Percentiles rank a stretch among this genome's conserved stretches.
Conservation (phyloP, 306 rosid species). For the Vigna angularis region DNA sequence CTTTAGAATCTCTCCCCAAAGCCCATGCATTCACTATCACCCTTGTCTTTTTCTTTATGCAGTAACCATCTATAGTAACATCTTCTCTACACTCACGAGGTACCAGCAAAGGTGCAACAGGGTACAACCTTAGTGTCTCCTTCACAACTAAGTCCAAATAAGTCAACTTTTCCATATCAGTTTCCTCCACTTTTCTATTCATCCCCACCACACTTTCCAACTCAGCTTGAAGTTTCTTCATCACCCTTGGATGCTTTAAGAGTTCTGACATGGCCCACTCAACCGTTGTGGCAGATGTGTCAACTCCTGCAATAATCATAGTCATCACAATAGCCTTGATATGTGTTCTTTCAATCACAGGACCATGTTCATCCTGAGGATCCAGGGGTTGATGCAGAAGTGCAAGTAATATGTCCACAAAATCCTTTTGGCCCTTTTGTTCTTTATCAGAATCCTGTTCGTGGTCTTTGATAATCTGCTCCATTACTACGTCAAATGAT, state of each 20-base stretch:
- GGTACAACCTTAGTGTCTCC: constrained; percentile 53
- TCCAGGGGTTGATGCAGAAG: constrained; percentile 43
- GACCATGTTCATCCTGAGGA: constrained; percentile 39
- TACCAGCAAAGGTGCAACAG: constrained; percentile 38
- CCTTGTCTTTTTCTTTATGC: constrained; percentile 43
- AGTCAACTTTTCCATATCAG: constrained; percentile 40
- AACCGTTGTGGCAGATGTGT: constrained; percentile 32
- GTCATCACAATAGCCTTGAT: constrained; percentile 50
- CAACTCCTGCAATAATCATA: constrained; percentile 43
- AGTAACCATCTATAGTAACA: constrained; percentile 44
- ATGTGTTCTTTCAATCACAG: constrained; percentile 38
- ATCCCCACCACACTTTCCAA: constrained; percentile 42
- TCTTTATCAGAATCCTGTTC: constrained; percentile 12
- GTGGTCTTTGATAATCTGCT: constrained; percentile 47
- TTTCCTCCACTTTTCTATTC: constrained; percentile 50
- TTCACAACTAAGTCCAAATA: constrained; percentile 55
- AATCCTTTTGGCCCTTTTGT: constrained; percentile 34
- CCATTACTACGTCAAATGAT: constrained; percentile 44
- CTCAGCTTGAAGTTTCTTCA: constrained; percentile 56
- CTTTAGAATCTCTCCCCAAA: constrained; percentile 48
- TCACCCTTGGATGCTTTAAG: constrained; percentile 50
- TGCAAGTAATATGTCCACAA: constrained; percentile 44
- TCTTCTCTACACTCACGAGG: constrained; percentile 50
- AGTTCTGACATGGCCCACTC: constrained; percentile 60
- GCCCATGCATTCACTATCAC: constrained; percentile 51